Base-by-base conservation (phyloP, 108 stramenopile genomes). In the Conticribra weissflogii region DNA sequence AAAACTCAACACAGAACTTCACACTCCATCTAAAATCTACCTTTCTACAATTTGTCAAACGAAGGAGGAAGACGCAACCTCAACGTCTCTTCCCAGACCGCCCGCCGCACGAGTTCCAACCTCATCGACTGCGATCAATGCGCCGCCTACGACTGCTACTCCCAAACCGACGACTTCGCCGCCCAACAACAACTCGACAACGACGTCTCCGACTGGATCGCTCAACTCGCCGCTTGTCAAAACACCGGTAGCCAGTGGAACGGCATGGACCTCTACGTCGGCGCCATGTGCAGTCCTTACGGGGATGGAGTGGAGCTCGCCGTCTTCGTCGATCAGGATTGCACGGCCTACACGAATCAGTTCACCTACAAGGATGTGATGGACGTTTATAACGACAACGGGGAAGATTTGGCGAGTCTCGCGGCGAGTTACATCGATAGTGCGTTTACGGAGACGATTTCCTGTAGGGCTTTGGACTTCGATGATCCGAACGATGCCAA, bases 231-330 rank as follows among this genome's bases (percentile, higher is more conserved):
- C 45, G 63, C 54, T 56, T 85, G 84, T 59, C 62, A 50, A 31
- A 33, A 47, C 17, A 53, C 69, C 7, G 65, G 58, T 47, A 33
- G 33, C 28, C 54, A 65, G 54, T 65, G 64, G 63, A 66, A 66
- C 55, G 47, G 49, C 18, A 23, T 56, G 0, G 44, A 78, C 23
- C 70, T 78, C 5, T 78, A 71, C 69, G 72, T 81, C 30, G 83
- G 90, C 21, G 76, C 86, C 41, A 83, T 88, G 63, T 91, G 90
- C 71, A 85, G 83, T 68, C 76, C 55, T 41, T 75, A 78, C 21
- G 90, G 90, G 54, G 82, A 53, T 49, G 87, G 87, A 60, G 85
- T 88, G 23, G 87, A 88, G 55, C 74, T 88, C 23, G 90, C 81
- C 66, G 41, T 91, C 25, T 91, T 88, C 62, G 27, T 86, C 23